A percentile compares a stretch with the other conserved stretches of the same genome.
These are phyloP conservation scores for Termitomyces sp. DNA, from an alignment of 768 basidiomycete species.

Conservation along the genomic window DNA sequence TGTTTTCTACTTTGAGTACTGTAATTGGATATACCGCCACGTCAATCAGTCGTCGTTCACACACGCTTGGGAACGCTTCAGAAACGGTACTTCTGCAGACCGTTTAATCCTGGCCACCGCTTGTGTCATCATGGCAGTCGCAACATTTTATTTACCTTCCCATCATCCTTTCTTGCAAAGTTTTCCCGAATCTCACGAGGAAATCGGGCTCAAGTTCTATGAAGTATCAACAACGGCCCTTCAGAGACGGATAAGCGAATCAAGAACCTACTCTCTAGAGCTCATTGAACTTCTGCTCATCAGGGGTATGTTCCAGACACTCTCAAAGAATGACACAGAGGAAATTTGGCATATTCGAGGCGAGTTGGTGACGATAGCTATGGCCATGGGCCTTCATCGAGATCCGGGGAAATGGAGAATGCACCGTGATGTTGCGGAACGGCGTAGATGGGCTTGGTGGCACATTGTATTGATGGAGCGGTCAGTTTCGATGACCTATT, in stretches of 20 bases:
- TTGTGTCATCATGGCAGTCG: slow-evolving; percentile 69
- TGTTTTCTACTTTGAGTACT: slow-evolving; percentile 76
- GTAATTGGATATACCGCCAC: slow-evolving; percentile 84
- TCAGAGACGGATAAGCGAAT: slow-evolving; percentile 55
- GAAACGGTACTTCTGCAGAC: slow-evolving; percentile 57
- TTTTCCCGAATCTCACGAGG: slow-evolving; percentile 48
- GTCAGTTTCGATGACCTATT: slow-evolving; percentile 29
- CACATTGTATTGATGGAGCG: slow-evolving; percentile 78
- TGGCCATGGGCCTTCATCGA: slow-evolving; percentile 81
- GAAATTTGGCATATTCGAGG: slow-evolving; percentile 76
- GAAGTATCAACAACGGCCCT: slow-evolving; percentile 62
- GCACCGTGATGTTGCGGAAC: slow-evolving; percentile 63
- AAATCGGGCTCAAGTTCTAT: slow-evolving; percentile 62
- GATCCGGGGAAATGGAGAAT: slow-evolving; percentile 80
- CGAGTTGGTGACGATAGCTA: slow-evolving; percentile 67
- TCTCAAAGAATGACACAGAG: slow-evolving; percentile 72
- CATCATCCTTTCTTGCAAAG: slow-evolving; percentile 57
- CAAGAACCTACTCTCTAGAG: slow-evolving; percentile 60
- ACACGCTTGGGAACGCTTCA: slow-evolving; percentile 69
- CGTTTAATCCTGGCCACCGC: slow-evolving; percentile 67
- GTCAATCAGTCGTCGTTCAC: slow-evolving; percentile 61
- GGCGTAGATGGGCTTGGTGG: slow-evolving; percentile 90
- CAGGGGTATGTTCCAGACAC: slow-evolving; percentile 65
- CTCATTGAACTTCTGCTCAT: slow-evolving; percentile 72
- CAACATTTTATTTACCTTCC: slow-evolving; percentile 65